phyloP scores from a whole-genome alignment of 257 asterid species.

The Anisodus acutangulus region DNA sequence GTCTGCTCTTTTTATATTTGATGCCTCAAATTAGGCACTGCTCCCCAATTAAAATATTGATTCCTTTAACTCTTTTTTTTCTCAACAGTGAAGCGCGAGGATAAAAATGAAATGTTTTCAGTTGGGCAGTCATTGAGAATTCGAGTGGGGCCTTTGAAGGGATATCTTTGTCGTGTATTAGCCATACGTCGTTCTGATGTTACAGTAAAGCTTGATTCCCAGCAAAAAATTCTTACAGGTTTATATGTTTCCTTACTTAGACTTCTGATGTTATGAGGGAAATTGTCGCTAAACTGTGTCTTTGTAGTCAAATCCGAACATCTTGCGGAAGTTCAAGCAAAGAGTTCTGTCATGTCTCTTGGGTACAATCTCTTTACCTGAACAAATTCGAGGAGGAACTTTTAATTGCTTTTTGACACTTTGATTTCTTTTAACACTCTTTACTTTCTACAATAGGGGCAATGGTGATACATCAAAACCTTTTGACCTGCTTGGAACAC shows the following conservation, averaged over 20 bases:
- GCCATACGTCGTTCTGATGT: constrained; percentile 92
- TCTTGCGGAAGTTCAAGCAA: constrained; percentile 84
- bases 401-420: constrained; percentile 22
- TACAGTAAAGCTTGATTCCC: constrained; percentile 94
- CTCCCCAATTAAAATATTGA: constrained; percentile 29
- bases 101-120: constrained; percentile 64
- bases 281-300: constrained; percentile 33
- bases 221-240: constrained; percentile 93
- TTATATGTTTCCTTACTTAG: constrained; percentile 32
- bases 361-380: constrained; percentile 55
- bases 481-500: constrained; percentile 73
- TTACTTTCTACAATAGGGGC: constrained; percentile 54
- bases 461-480: constrained; percentile 60
- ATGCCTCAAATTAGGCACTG: background rate
- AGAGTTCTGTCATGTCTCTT: constrained; percentile 54
- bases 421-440: constrained; percentile 21
- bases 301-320: constrained; percentile 81
- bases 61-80: constrained; percentile 27
- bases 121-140: constrained; percentile 88
- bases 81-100: constrained; percentile 69
- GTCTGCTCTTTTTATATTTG: constrained; percentile 30
- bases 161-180: constrained; percentile 85
- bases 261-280: background rate
- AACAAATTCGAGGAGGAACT: background rate
- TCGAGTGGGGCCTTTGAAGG: constrained; percentile 93